Conservation (phyloP, 495 filamentous ascomycete species). For the Talaromyces stipitatus region DNA sequence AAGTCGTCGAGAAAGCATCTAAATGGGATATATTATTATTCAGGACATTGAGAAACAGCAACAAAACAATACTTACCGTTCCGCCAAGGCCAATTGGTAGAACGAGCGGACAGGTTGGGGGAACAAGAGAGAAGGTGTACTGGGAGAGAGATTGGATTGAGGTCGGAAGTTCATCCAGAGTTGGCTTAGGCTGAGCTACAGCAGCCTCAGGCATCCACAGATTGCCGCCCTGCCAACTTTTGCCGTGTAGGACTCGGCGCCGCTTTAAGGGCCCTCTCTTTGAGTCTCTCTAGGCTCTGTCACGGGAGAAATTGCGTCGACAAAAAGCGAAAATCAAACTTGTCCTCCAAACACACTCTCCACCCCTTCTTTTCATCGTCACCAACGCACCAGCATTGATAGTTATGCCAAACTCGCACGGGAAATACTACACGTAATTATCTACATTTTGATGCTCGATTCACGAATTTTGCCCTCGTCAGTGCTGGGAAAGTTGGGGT, state of each 20-base stretch:
- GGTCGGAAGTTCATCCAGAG: constrained; percentile 19
- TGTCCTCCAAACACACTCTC: constrained; percentile 31
- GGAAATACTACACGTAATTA: constrained; percentile 38
- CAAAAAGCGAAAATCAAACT: constrained; percentile 25
- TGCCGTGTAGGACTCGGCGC: too few species aligned
- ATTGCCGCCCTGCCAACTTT: constrained; percentile 15
- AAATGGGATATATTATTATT: neutral
- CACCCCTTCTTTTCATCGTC: constrained; percentile 25
- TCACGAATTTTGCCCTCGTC: constrained; percentile 50
- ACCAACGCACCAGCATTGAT: constrained; percentile 34
- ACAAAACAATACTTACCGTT: constrained; percentile 19
- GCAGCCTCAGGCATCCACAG: constrained; percentile 18
- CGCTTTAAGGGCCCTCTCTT: too few species aligned
- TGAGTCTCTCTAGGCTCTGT: neutral
- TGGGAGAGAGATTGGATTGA: constrained; percentile 15
- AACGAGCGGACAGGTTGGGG: constrained; percentile 10
- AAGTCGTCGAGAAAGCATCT: constrained; percentile 66
- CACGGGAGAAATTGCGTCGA: constrained; percentile 16
- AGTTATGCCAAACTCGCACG: constrained; percentile 58
- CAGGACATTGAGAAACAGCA: neutral
- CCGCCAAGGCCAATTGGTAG: constrained; percentile 18
- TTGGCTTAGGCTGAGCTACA: constrained; percentile 13
- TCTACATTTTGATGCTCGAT: constrained; percentile 59
- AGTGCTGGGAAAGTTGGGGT: constrained; percentile 63
- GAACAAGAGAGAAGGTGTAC: constrained; percentile 14